phyloP scores from a whole-genome alignment of 179 eudicot genomes.

The Silene coronaria region DNA sequence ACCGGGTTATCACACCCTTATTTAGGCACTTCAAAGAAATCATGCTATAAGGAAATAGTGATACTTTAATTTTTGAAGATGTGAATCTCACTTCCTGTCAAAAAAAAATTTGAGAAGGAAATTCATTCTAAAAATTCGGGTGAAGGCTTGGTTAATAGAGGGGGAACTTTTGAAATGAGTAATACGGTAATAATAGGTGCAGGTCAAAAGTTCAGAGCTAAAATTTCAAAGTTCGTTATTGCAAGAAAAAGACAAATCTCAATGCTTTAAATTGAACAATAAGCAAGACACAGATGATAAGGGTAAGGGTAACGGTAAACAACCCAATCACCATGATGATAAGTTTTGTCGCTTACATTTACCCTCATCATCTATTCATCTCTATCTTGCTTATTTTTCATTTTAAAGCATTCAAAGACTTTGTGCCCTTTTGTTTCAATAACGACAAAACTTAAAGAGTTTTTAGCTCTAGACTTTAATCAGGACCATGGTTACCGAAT shows the following conservation, averaged over 20 bases:
- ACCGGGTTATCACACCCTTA: no score
- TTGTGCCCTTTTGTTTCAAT: neutral
- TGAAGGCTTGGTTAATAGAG: neutral
- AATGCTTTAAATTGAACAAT: neutral
- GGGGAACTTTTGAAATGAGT: neutral
- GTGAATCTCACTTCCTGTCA: neutral
- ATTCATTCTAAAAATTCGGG: neutral
- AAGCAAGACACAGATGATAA: neutral
- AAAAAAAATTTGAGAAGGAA: neutral
- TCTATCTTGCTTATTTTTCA: neutral
- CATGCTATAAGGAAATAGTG: no score
- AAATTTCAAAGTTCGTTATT: no score
- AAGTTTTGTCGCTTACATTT: no score
- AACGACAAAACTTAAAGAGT: neutral
- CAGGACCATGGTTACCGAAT: no score
- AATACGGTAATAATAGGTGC: neutral
- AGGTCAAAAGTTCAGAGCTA: no score
- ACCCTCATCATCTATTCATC: no score
- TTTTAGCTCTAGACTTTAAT: neutral
- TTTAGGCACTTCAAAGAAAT: no score
- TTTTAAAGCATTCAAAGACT: neutral
- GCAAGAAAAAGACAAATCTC: neutral
- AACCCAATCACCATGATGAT: neutral
- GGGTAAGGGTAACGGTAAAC: neutral
- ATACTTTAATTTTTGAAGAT: no score